A percentile compares a stretch with the other conserved stretches of the same genome.
Evolutionary conservation across 1,284 basidiomycete species (phyloP).

Genomic region (Trichosporon sp.): DNA sequence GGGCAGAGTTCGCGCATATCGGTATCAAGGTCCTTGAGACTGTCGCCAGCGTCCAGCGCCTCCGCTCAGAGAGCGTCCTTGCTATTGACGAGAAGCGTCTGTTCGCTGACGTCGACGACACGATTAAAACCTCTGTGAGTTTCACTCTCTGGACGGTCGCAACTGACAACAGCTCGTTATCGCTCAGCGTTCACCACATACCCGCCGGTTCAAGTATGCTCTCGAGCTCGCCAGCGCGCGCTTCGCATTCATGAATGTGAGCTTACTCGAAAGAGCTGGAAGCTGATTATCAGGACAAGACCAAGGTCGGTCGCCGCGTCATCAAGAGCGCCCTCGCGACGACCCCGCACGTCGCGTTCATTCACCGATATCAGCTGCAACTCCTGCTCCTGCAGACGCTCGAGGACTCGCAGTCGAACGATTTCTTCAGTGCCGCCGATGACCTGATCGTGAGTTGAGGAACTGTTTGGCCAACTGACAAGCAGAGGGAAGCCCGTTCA

Average conservation of each 20-base stretch:
- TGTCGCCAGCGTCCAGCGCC: slow-evolving; percentile 10
- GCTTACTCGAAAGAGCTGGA: background rate
- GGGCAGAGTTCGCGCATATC: slow-evolving; percentile 41
- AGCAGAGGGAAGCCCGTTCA: slow-evolving; percentile 32
- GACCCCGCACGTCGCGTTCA: slow-evolving; percentile 24
- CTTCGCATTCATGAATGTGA: slow-evolving; percentile 38
- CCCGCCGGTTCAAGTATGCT: slow-evolving; percentile 32
- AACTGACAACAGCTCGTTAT: slow-evolving; percentile 33
- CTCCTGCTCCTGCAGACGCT: slow-evolving; percentile 39
- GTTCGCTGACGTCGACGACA: slow-evolving; percentile 36
- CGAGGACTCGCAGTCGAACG: slow-evolving; percentile 28
- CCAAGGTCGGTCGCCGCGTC: slow-evolving; percentile 36
- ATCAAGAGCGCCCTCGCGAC: slow-evolving; percentile 36
- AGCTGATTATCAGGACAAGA: slow-evolving; percentile 32
- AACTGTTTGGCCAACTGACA: slow-evolving; percentile 19
- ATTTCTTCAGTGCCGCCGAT: slow-evolving; percentile 35
- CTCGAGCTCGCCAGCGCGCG: slow-evolving; percentile 39
- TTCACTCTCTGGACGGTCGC: no score
- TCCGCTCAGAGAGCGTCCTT: slow-evolving; percentile 10
- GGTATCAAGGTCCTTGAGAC: slow-evolving; percentile 41
- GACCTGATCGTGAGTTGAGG: slow-evolving; percentile 38
- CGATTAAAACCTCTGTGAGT: slow-evolving; percentile 36
- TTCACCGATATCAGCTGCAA: slow-evolving; percentile 40
- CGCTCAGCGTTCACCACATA: slow-evolving; percentile 32
- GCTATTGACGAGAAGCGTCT: slow-evolving; percentile 31